Evolutionary conservation across 2,329 filamentous ascomycete species (phyloP).

Genomic region (Fusarium setosum): DNA sequence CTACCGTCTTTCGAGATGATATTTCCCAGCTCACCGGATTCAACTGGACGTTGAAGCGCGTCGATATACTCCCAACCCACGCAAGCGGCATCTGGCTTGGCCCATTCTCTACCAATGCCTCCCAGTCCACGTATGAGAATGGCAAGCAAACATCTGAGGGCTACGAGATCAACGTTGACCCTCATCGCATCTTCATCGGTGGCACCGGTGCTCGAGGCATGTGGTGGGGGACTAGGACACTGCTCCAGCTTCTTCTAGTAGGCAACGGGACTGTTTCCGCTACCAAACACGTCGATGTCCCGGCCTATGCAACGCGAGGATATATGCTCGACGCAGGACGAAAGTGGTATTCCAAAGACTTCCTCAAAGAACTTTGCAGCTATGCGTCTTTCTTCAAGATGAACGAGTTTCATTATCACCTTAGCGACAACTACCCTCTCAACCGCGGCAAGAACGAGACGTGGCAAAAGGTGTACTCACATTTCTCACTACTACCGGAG

Average conservation of each 20-base stretch:
- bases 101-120: slow-evolving; percentile 3
- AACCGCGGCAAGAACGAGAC: slow-evolving; percentile 25
- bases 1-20: slow-evolving; percentile 11
- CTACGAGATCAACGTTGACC: slow-evolving; percentile 12
- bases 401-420: slow-evolving; percentile 25
- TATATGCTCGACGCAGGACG: slow-evolving; percentile 22
- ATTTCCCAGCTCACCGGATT: not conserved
- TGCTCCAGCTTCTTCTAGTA: slow-evolving; percentile 14
- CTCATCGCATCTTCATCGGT: slow-evolving; percentile 10
- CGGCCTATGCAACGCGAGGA: slow-evolving; percentile 15
- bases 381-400: slow-evolving; percentile 30
- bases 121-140: slow-evolving; percentile 5
- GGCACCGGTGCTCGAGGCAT: slow-evolving; percentile 20
- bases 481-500: slow-evolving; percentile 11
- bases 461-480: slow-evolving; percentile 18
- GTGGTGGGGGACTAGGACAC: slow-evolving; percentile 24
- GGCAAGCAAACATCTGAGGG: slow-evolving; percentile 10
- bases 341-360: slow-evolving; percentile 24
- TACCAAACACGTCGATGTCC: not conserved
- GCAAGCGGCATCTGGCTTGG: not conserved
- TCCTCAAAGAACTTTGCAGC: slow-evolving; percentile 17
- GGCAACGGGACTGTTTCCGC: not conserved
- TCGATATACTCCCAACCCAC: not conserved
- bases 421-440: slow-evolving; percentile 22
- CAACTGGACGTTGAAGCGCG: slow-evolving; percentile 16